These are phyloP conservation scores for Galeopsis tetrahit DNA, from an alignment of 257 asterid genomes.

Conservation along the genomic window DNA sequence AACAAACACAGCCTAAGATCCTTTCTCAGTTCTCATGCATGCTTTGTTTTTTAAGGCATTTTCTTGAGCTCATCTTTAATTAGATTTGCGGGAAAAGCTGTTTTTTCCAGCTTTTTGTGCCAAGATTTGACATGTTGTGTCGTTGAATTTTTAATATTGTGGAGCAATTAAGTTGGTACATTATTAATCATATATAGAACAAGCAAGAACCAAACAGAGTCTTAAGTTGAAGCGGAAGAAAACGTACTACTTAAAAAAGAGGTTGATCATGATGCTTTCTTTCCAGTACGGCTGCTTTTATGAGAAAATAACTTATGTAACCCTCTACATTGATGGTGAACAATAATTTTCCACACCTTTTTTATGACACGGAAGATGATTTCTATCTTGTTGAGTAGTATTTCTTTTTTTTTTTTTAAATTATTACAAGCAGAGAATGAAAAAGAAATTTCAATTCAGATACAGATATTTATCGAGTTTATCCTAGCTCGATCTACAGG, in stretches of 20 bases:
- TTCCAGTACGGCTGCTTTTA: conserved; percentile 25
- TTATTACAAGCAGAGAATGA: no score
- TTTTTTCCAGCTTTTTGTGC: conserved; percentile 30
- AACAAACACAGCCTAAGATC: conserved; percentile 29
- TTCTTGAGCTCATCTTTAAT: conserved; percentile 33
- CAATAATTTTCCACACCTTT: conserved; percentile 22
- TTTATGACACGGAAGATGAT: conserved; percentile 18
- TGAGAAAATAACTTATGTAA: conserved; percentile 27
- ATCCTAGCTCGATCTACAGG: no score
- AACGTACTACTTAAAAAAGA: conserved; percentile 9
- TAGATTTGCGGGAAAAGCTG: conserved; percentile 32
- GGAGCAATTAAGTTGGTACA: background rate
- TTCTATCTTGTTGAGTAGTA: background rate
- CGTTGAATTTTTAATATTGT: background rate
- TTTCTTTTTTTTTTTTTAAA: background rate
- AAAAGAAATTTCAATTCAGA: no score
- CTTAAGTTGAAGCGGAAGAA: conserved; percentile 24
- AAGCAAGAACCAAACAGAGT: conserved; percentile 17
- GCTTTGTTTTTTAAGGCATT: conserved; percentile 19
- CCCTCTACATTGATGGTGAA: conserved; percentile 18
- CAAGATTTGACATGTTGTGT: conserved; percentile 9
- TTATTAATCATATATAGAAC: background rate
- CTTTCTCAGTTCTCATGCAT: background rate
- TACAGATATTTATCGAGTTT: no score
- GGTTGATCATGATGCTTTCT: background rate